These are phyloP conservation scores for Penicillium subrubescens DNA, from an alignment of 495 filamentous ascomycete species.

Conservation along the genomic window DNA sequence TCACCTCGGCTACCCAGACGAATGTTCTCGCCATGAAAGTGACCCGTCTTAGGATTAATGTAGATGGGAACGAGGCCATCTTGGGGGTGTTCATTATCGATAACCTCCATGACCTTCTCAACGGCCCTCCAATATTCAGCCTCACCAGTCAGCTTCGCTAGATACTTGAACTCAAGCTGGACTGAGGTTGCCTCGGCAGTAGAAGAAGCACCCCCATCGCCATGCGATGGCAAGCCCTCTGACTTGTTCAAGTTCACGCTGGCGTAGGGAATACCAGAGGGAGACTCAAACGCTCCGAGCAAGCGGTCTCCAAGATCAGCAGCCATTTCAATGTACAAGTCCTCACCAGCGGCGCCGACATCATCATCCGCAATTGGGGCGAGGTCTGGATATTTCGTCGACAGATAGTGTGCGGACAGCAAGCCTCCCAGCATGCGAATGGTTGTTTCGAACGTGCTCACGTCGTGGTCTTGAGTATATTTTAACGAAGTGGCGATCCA, in stretches of 20 bases:
- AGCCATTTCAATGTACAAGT: constrained; percentile 94
- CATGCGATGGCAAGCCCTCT: constrained; percentile 74
- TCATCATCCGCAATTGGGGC: constrained; percentile 68
- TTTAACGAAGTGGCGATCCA: constrained; percentile 84
- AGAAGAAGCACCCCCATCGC: constrained; percentile 86
- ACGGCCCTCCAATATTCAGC: constrained; percentile 85
- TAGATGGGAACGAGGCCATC: constrained; percentile 92
- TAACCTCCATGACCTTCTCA: constrained; percentile 87
- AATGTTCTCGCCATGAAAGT: constrained; percentile 82
- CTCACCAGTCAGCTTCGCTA: constrained; percentile 93
- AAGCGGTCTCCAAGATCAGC: constrained; percentile 88
- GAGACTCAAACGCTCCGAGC: constrained; percentile 82
- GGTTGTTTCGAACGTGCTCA: constrained; percentile 97
- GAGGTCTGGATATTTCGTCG: constrained; percentile 66
- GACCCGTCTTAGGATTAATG: constrained; percentile 75
- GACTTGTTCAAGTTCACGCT: constrained; percentile 83
- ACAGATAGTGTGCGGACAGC: constrained; percentile 92
- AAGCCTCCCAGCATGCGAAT: constrained; percentile 97
- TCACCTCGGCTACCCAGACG: constrained; percentile 91
- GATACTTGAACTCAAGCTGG: constrained; percentile 97
- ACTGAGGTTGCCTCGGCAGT: constrained; percentile 90
- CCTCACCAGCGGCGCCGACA: constrained; percentile 69
- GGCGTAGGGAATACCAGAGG: constrained; percentile 83
- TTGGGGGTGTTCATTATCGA: constrained; percentile 74
- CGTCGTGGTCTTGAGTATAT: constrained; percentile 91